Conservation (phyloP, 2,329 filamentous ascomycete genomes). For the Lomentospora prolificans region DNA sequence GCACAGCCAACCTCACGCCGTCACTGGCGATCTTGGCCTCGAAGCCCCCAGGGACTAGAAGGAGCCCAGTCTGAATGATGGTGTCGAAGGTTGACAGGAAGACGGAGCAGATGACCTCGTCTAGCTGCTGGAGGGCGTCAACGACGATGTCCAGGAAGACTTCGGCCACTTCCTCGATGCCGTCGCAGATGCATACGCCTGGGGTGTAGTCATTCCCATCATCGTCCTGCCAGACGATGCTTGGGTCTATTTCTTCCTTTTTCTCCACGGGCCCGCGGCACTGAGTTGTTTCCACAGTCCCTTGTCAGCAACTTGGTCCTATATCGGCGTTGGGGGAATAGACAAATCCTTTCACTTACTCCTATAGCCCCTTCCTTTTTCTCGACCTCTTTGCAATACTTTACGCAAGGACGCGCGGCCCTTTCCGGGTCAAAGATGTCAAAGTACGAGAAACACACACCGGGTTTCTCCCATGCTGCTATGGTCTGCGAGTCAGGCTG, state of each 20-base stretch:
- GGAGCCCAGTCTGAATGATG: neutral
- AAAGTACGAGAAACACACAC: neutral
- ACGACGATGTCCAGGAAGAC: neutral
- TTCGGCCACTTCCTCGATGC: neutral
- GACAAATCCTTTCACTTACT: neutral
- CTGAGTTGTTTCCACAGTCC: neutral
- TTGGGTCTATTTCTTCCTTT: neutral
- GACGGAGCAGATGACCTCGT: neutral
- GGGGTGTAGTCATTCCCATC: neutral
- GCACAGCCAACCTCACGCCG: neutral
- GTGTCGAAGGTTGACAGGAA: neutral
- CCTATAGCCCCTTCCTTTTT: neutral
- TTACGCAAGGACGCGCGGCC: neutral
- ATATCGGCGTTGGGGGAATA: neutral
- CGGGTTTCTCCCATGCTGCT: neutral
- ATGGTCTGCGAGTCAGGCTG: neutral
- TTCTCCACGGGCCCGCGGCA: neutral
- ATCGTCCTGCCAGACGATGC: neutral
- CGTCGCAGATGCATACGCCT: conserved; percentile 1
- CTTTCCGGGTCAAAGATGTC: neutral
- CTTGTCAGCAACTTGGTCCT: neutral
- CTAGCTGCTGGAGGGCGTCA: neutral
- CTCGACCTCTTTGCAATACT: neutral
- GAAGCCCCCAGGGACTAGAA: neutral
- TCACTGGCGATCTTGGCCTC: neutral